These are phyloP conservation scores for Artemisia argyi DNA, from an alignment of 129 eudicot genomes.

Conservation along the genomic window DNA sequence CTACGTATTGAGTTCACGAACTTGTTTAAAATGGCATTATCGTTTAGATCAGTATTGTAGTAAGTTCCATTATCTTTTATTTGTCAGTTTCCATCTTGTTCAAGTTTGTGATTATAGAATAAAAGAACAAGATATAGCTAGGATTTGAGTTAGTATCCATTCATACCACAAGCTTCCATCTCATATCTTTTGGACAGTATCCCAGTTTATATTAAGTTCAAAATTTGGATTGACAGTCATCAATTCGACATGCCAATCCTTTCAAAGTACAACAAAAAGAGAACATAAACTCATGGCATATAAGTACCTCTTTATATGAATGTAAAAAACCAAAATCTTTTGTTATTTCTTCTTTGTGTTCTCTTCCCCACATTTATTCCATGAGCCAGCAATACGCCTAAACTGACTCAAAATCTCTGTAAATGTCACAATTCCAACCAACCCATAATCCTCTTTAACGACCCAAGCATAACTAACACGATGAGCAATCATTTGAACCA, in stretches of 20 bases:
- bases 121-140: background rate
- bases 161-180: background rate
- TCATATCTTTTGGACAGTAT: background rate
- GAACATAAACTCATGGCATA: background rate
- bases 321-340: background rate
- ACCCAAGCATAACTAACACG: conserved; percentile 76
- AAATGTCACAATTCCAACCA: conserved; percentile 72
- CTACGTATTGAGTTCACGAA: no score
- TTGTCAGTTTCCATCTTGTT: no score
- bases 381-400: conserved; percentile 31
- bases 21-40: no score
- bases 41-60: no score
- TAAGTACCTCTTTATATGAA: background rate
- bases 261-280: conserved; percentile 3
- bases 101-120: background rate
- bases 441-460: conserved; percentile 56
- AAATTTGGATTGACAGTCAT: background rate
- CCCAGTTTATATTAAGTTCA: background rate
- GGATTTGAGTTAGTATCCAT: background rate
- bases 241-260: background rate
- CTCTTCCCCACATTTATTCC: conserved; percentile 19
- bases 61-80: no score
- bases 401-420: conserved; percentile 61
- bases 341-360: conserved; percentile 21
- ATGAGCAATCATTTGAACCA: conserved; percentile 81